Conservation (phyloP, 305 asterid genomes). For the Nicotiana rustica region DNA sequence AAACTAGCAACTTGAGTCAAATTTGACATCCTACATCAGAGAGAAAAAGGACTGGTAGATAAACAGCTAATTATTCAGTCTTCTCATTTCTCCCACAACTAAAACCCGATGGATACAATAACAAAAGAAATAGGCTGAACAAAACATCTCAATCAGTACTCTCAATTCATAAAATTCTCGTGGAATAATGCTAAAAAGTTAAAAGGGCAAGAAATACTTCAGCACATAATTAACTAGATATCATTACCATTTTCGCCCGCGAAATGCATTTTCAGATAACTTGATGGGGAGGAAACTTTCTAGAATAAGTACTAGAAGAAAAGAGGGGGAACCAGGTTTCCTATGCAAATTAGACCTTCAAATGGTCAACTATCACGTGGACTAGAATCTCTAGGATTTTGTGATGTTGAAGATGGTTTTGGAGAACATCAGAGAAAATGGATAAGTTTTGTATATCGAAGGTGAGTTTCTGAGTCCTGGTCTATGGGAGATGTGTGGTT, state of each 20-base stretch:
- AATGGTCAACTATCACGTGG: background rate
- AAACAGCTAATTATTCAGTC: conserved; percentile 20
- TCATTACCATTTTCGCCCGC: background rate
- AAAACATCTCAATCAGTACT: background rate
- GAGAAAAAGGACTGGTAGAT: background rate
- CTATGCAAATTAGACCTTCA: background rate
- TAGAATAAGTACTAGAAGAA: conserved; percentile 10
- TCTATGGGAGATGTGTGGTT: background rate
- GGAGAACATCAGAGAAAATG: background rate
- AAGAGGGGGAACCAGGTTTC: background rate
- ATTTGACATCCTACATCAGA: background rate
- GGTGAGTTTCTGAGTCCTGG: background rate
- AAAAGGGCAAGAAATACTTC: background rate
- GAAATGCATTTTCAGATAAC: conserved; percentile 2
- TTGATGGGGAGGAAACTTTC: background rate
- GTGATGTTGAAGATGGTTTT: background rate
- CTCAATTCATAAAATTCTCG: background rate
- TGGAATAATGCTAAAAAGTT: background rate
- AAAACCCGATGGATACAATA: background rate
- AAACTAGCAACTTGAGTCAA: background rate
- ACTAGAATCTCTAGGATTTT: background rate
- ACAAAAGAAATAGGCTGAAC: background rate
- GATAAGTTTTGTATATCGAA: background rate
- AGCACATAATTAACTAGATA: background rate
- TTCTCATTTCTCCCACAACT: background rate